Evolutionary conservation across 2,329 filamentous ascomycete species (phyloP).

Genomic region (Aurifilum marmelostoma): DNA sequence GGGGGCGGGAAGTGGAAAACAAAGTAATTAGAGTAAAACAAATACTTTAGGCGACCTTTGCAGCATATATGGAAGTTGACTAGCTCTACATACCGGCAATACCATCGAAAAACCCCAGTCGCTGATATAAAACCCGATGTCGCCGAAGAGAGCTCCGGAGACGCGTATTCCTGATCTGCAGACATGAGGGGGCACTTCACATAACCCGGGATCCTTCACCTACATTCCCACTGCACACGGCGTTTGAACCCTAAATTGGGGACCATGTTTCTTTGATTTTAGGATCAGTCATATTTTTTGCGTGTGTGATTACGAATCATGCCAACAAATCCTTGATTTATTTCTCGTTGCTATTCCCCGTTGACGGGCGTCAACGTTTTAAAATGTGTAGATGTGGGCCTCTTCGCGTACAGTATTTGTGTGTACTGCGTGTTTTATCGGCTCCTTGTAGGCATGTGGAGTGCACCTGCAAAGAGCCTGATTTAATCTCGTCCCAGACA

Average conservation of each 20-base stretch:
- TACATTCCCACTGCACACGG: background rate
- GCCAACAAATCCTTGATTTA: background rate
- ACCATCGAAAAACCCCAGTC: background rate
- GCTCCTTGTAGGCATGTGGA: background rate
- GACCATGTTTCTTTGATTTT: background rate
- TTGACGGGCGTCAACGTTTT: background rate
- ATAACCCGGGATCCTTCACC: background rate
- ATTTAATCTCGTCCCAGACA: background rate
- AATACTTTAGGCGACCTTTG: no score
- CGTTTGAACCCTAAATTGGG: background rate
- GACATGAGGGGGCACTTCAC: background rate
- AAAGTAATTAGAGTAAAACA: no score
- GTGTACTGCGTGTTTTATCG: background rate
- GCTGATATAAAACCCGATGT: background rate
- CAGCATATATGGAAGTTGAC: background rate
- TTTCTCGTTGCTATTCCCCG: background rate
- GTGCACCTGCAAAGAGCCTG: background rate
- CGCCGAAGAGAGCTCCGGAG: background rate
- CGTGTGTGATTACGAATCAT: background rate
- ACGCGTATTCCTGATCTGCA: background rate
- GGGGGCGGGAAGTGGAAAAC: no score
- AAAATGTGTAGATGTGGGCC: background rate
- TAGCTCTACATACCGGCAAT: background rate
- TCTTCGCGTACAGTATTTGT: background rate
- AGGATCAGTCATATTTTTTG: background rate